Percentiles rank a stretch among this genome's conserved stretches.
These are phyloP conservation scores for Solanum etuberosum DNA, from an alignment of 257 asterid genomes.

Conservation along the genomic window DNA sequence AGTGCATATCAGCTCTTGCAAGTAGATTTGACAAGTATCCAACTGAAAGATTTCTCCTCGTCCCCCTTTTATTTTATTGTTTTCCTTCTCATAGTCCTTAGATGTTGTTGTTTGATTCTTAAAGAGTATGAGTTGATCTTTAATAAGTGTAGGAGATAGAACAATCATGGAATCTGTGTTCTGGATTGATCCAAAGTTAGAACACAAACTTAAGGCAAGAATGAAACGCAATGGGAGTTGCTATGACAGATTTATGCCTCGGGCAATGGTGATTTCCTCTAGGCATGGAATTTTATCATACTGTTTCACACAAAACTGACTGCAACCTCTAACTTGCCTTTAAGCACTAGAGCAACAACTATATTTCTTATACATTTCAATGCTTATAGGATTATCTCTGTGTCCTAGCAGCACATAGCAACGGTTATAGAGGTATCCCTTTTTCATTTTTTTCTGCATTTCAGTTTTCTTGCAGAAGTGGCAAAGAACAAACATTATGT, in stretches of 20 bases:
- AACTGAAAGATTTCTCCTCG: too few relatives aligned
- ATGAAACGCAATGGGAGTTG: conserved; percentile 67
- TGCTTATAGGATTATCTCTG: not conserved
- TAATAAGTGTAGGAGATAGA: conserved; percentile 93
- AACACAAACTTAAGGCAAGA: conserved; percentile 85
- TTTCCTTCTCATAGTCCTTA: too few relatives aligned
- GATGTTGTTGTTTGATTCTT: not conserved
- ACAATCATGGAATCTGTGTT: conserved; percentile 93
- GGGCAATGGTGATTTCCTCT: not conserved
- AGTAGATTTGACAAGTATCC: too few relatives aligned
- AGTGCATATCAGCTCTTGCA: too few relatives aligned
- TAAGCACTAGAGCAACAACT: too few relatives aligned
- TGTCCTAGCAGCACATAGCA: not conserved
- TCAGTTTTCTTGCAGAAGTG: not conserved
- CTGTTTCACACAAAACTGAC: not conserved
- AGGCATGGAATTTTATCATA: not conserved
- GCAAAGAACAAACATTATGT: not conserved
- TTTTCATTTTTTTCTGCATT: not conserved
- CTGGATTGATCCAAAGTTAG: conserved; percentile 91
- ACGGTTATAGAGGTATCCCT: not conserved
- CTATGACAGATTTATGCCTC: not conserved
- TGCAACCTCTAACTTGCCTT: not conserved
- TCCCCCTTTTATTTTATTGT: too few relatives aligned
- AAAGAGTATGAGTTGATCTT: conserved; percentile 57
- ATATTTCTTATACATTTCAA: not conserved